These are phyloP conservation scores for Globisporangium cederbergense DNA, from an alignment of 352 stramenopile genomes.

Conservation along the genomic window DNA sequence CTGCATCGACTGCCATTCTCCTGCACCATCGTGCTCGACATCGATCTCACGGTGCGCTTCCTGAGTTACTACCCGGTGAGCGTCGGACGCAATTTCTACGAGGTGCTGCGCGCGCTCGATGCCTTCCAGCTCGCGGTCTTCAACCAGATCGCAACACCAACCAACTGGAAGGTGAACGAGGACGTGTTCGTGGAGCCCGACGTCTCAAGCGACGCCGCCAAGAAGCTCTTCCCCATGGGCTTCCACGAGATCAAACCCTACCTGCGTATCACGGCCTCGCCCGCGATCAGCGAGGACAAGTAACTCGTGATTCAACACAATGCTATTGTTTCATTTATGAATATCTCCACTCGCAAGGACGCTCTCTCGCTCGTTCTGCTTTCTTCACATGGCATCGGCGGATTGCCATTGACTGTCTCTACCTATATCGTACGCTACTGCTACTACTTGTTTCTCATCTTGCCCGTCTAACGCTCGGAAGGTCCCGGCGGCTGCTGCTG, in stretches of 20 bases:
- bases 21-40: slow-evolving; percentile 65
- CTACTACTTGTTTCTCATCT: background rate
- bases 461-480: slow-evolving; percentile 7
- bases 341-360: slow-evolving; percentile 16
- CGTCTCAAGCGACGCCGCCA: slow-evolving; percentile 55
- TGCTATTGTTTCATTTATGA: slow-evolving; percentile 9
- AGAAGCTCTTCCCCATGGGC: slow-evolving; percentile 75
- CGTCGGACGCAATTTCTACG: slow-evolving; percentile 80
- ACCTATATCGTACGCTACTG: background rate
- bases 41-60: slow-evolving; percentile 68
- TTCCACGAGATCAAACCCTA: slow-evolving; percentile 85
- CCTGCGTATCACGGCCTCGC: slow-evolving; percentile 67
- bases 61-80: slow-evolving; percentile 61
- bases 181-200: slow-evolving; percentile 83
- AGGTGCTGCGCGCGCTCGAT: slow-evolving; percentile 68
- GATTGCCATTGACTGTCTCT: background rate
- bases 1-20: slow-evolving; percentile 56
- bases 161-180: slow-evolving; percentile 86
- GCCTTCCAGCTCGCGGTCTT: slow-evolving; percentile 70
- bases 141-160: slow-evolving; percentile 72
- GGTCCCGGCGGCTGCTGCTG: slow-evolving; percentile 18
- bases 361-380: slow-evolving; percentile 14
- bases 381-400: background rate
- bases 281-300: slow-evolving; percentile 55
- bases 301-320: slow-evolving; percentile 15